Percentiles rank a stretch among this genome's conserved stretches.
Evolutionary conservation across 2,329 filamentous ascomycete species (phyloP).

Genomic region (Anthostomella pinea): DNA sequence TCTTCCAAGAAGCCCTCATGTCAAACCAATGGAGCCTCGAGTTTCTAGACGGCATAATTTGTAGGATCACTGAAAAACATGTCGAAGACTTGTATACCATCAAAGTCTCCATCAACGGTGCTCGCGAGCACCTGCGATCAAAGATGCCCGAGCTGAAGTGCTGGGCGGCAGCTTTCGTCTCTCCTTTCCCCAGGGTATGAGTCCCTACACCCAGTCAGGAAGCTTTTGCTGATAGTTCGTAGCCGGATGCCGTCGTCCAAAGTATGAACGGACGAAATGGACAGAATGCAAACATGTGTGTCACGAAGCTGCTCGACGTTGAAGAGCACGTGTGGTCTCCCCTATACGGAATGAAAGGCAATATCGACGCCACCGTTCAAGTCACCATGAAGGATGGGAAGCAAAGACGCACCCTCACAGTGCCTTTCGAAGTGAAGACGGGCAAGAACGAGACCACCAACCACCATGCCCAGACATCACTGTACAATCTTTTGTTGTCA

Average conservation of each 20-base stretch:
- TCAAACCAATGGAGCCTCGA: conserved; percentile 74
- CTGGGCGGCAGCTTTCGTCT: conserved; percentile 83
- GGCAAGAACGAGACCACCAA: conserved; percentile 78
- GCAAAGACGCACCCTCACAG: conserved; percentile 68
- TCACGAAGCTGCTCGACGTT: conserved; percentile 92
- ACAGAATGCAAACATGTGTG: conserved; percentile 73
- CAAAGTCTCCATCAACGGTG: conserved; percentile 68
- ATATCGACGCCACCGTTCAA: conserved; percentile 95
- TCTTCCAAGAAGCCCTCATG: conserved; percentile 88
- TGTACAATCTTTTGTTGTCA: conserved; percentile 89
- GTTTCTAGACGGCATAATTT: conserved; percentile 66
- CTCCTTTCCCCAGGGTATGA: conserved; percentile 63
- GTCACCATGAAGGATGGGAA: conserved; percentile 72
- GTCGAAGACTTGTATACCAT: conserved; percentile 89
- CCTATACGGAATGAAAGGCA: conserved; percentile 94
- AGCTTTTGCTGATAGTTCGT: conserved; percentile 30
- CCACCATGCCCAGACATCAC: conserved; percentile 88
- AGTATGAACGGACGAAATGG: conserved; percentile 80
- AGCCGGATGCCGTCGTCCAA: conserved; percentile 70
- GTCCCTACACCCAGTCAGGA: conserved; percentile 1
- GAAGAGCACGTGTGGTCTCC: conserved; percentile 99
- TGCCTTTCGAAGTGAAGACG: conserved; percentile 95
- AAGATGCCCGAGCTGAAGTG: conserved; percentile 78
- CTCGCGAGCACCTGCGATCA: conserved; percentile 74
- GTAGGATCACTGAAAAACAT: conserved; percentile 69